Evolutionary conservation across 2,329 filamentous ascomycete genomes (phyloP).

Genomic region (Cytospora chrysosperma): DNA sequence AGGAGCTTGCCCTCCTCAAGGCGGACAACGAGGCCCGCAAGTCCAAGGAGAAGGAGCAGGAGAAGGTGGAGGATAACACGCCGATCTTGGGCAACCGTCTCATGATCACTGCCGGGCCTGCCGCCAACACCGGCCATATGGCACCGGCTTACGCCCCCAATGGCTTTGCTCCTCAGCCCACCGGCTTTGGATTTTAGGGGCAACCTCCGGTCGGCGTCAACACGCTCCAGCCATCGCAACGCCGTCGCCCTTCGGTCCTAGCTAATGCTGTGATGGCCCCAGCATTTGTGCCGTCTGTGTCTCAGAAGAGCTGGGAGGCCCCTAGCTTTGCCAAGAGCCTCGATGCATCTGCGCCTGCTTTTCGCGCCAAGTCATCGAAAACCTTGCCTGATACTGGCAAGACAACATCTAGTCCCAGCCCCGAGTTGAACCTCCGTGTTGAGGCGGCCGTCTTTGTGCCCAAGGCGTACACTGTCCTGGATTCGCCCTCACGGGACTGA

Average conservation of each 20-base stretch:
- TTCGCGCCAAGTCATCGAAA: constrained; percentile 4
- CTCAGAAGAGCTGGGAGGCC: neutral
- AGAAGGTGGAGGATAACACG: constrained; percentile 89
- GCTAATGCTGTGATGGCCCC: constrained; percentile 1
- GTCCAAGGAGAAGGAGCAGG: constrained; percentile 39
- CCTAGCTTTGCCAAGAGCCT: neutral
- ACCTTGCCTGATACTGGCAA: neutral
- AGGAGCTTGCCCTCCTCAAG: constrained; percentile 80
- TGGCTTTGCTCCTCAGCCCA: constrained; percentile 59
- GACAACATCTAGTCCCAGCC: neutral
- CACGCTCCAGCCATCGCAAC: neutral
- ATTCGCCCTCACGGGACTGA: constrained; percentile 6
- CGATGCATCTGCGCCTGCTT: constrained; percentile 12
- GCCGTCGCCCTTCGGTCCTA: neutral
- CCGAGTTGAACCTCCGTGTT: constrained; percentile 3
- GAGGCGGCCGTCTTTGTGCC: constrained; percentile 16
- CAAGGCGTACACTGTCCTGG: neutral
- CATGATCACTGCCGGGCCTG: constrained; percentile 92
- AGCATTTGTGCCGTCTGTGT: neutral
- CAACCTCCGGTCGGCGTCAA: constrained; percentile 28
- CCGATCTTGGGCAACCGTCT: constrained; percentile 86
- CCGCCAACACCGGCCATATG: constrained; percentile 47
- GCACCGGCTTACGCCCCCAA: constrained; percentile 61
- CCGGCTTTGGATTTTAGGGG: constrained; percentile 66
- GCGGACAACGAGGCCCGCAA: constrained; percentile 80